Percentiles rank a stretch among this genome's conserved stretches.
Evolutionary conservation across 495 filamentous ascomycete genomes (phyloP).

Genomic region (Recurvomyces mirabilis): DNA sequence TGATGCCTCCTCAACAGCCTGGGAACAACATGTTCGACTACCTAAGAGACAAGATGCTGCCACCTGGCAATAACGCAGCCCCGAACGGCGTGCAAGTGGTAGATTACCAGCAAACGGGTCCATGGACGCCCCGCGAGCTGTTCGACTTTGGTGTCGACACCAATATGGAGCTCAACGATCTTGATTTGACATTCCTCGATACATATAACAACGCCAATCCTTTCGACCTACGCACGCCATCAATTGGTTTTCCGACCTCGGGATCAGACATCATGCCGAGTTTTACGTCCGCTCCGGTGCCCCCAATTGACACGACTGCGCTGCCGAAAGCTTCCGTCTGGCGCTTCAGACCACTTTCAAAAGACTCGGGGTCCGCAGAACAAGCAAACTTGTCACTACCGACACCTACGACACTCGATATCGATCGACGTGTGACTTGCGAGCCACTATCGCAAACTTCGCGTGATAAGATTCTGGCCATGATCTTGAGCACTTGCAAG

Average conservation of each 20-base stretch:
- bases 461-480: constrained; percentile 46
- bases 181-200: constrained; percentile 48
- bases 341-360: constrained; percentile 40
- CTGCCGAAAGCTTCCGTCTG: constrained; percentile 40
- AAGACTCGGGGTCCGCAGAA: constrained; percentile 42
- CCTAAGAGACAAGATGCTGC: constrained; percentile 21
- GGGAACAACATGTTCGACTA: constrained; percentile 20
- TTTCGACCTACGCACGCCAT: constrained; percentile 22
- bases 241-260: constrained; percentile 17
- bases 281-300: constrained; percentile 18
- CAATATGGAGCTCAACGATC: constrained; percentile 48
- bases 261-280: constrained; percentile 22
- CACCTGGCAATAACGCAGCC: neutral
- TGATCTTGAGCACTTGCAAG: constrained; percentile 43
- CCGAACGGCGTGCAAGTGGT: constrained; percentile 12
- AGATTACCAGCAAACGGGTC: constrained; percentile 17
- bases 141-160: constrained; percentile 41
- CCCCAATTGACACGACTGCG: constrained; percentile 17
- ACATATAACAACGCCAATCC: constrained; percentile 42
- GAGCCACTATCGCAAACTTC: constrained; percentile 38
- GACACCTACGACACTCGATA: constrained; percentile 23
- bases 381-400: constrained; percentile 43
- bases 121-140: constrained; percentile 26
- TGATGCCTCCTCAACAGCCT: constrained; percentile 14
- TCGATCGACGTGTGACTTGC: constrained; percentile 27